phyloP scores from a whole-genome alignment of 1,284 basidiomycete species.

The Vanrija sp. region DNA sequence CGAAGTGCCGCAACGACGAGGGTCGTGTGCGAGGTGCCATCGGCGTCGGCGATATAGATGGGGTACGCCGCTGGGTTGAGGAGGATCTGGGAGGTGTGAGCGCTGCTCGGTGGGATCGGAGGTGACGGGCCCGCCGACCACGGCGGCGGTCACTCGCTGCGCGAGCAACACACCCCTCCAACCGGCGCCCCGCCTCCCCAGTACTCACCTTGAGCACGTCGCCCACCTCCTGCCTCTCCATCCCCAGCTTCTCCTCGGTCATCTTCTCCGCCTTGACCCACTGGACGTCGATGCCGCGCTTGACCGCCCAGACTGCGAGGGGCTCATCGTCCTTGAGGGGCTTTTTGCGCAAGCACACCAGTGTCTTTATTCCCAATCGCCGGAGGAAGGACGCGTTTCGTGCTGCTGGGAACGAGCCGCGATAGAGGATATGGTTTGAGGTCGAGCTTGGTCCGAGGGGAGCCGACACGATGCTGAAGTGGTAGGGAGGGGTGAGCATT shows the following conservation, averaged over 20 bases:
- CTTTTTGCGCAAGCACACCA: slow-evolving; percentile 56
- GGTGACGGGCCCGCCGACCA: neutral
- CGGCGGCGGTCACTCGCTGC: neutral
- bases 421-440: slow-evolving; percentile 30
- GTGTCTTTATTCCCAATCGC: slow-evolving; percentile 56
- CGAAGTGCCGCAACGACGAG: slow-evolving; percentile 40
- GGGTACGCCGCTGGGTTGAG: slow-evolving; percentile 37
- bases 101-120: too few relatives aligned
- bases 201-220: slow-evolving; percentile 39
- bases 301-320: slow-evolving; percentile 26
- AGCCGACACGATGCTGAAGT: slow-evolving; percentile 28
- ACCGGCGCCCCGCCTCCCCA: neutral
- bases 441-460: slow-evolving; percentile 1
- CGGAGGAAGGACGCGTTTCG: slow-evolving; percentile 37
- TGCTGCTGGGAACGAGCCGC: slow-evolving; percentile 35
- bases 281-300: slow-evolving; percentile 21
- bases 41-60: slow-evolving; percentile 40
- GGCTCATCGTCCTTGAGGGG: slow-evolving; percentile 28
- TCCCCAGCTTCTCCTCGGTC: slow-evolving; percentile 41
- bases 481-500: slow-evolving; percentile 30
- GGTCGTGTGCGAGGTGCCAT: slow-evolving; percentile 45
- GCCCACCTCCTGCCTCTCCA: slow-evolving; percentile 35
- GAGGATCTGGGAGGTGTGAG: slow-evolving; percentile 32
- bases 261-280: slow-evolving; percentile 44
- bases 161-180: neutral